Conservation (phyloP, 257 asterid species). For the Sherardia arvensis region DNA sequence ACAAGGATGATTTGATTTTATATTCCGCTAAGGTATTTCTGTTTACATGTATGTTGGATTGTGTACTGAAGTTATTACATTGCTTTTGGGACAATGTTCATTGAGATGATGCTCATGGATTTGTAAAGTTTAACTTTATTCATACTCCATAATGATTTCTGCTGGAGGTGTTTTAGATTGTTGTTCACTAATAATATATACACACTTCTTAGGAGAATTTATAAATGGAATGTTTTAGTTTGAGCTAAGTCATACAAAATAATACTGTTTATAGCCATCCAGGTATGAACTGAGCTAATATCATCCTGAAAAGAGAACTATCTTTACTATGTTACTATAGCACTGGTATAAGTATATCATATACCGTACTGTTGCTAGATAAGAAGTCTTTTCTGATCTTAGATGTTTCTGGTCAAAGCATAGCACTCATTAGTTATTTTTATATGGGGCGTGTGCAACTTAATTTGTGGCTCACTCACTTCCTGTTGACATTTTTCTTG, state of each 20-base stretch:
- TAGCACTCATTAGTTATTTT: neutral
- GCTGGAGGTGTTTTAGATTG: neutral
- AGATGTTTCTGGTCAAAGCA: neutral
- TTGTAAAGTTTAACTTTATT: neutral
- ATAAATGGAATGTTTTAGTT: neutral
- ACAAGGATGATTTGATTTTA: conserved; percentile 74
- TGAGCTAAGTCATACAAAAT: neutral
- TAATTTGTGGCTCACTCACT: neutral
- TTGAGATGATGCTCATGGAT: neutral
- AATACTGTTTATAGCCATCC: neutral
- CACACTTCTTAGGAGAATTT: neutral
- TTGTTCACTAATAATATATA: neutral
- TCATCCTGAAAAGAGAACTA: neutral
- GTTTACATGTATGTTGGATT: neutral
- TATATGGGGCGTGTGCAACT: neutral
- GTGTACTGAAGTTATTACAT: neutral
- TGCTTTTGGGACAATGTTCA: neutral
- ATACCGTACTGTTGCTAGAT: neutral
- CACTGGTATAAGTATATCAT: neutral
- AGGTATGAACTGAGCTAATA: neutral
- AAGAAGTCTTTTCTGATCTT: neutral
- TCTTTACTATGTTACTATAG: neutral
- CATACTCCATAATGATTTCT: neutral
- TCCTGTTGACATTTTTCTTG: neutral
- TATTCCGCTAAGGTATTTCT: conserved; percentile 91